Evolutionary conservation across 495 filamentous ascomycete species (phyloP), one percentile per base, ranked within the genome.

Genomic region (Xylaria longipes): DNA sequence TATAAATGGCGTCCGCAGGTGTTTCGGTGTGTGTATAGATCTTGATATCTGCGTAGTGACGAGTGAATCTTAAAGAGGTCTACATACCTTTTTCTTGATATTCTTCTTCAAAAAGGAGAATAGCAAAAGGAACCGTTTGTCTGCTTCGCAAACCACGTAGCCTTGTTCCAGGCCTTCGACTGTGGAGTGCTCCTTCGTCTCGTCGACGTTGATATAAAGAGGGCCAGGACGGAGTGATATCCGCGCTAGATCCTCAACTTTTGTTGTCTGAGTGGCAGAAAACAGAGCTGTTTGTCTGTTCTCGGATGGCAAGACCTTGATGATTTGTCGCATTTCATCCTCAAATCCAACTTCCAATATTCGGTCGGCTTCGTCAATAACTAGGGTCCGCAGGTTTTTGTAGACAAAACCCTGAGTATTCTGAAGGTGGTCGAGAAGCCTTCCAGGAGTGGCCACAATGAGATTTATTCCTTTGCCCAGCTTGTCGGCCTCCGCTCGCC

Each of bases 341-440:
- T 99, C 96, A 85, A 99, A 99, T 71, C 96, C 96, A 70, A 97
- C 92, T 84, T 99, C 96, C 39, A 99, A 84, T 71, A 98, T 98
- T 58, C 94, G 89, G 76, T 97, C 95, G 27, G 95, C 95, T 79
- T 97, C 94, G 76, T 97, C 94, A 71, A 97, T 96, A 48, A 98
- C 88, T 9, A 99, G 83, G 7, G 93, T 91, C 77, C 91, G 93
- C 65, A 98, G 79, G 80, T 98, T 98, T 82, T 97, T 97, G 86
- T 93, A 97, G 17, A 97, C 89, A 74, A 98, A 98, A 17, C 92
- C 92, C 68, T 90, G 90, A 1, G 94, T 98, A 78, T 97, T 97
- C 78, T 97, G 94, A 33, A 99, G 85, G 73, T 99, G 96, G 84
- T 99, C 96, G 14, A 99, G 87, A 62, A 99, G 83, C 71, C 96